Percentiles rank a stretch among this genome's conserved stretches.
These are phyloP conservation scores for Singerocomus rubriflavus DNA, from an alignment of 1,284 basidiomycete species.

Conservation along the genomic window DNA sequence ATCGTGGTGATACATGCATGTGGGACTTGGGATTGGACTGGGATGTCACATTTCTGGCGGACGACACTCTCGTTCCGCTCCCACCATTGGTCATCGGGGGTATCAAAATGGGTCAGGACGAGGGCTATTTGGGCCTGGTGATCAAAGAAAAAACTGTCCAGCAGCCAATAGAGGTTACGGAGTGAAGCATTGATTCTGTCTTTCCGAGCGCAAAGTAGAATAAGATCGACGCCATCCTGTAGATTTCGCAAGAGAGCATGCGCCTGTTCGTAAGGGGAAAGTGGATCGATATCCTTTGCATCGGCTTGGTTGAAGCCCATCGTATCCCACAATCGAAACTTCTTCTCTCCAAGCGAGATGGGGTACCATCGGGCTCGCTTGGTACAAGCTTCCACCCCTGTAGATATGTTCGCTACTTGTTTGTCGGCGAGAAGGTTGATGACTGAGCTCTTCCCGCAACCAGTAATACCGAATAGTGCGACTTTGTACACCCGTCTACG, in stretches of 20 bases:
- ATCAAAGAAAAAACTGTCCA: constrained; percentile 11
- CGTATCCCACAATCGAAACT: constrained; percentile 22
- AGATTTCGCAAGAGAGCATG: constrained; percentile 5
- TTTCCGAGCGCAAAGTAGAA: constrained; percentile 8
- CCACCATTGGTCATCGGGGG: constrained; percentile 12
- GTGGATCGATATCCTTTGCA: not conserved
- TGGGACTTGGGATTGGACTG: constrained; percentile 1
- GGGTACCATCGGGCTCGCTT: constrained; percentile 1
- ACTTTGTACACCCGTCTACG: constrained; percentile 23
- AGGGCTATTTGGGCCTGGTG: constrained; percentile 27
- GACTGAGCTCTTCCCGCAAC: constrained; percentile 17
- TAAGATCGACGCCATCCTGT: not conserved
- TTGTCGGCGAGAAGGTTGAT: constrained; percentile 13
- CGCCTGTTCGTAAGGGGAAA: constrained; percentile 14
- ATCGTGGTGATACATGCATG: constrained; percentile 6
- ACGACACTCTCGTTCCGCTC: constrained; percentile 4
- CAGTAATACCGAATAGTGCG: constrained; percentile 10
- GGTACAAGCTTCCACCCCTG: constrained; percentile 9
- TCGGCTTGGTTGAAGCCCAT: constrained; percentile 7
- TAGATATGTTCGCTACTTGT: constrained; percentile 3
- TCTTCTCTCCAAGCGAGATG: not conserved
- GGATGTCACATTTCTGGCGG: not conserved
- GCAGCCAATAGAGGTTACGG: constrained; percentile 3
- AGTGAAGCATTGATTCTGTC: not conserved
- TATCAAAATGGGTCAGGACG: constrained; percentile 31